phyloP scores from a whole-genome alignment of 768 basidiomycete species.

The Cyathus striatus region DNA sequence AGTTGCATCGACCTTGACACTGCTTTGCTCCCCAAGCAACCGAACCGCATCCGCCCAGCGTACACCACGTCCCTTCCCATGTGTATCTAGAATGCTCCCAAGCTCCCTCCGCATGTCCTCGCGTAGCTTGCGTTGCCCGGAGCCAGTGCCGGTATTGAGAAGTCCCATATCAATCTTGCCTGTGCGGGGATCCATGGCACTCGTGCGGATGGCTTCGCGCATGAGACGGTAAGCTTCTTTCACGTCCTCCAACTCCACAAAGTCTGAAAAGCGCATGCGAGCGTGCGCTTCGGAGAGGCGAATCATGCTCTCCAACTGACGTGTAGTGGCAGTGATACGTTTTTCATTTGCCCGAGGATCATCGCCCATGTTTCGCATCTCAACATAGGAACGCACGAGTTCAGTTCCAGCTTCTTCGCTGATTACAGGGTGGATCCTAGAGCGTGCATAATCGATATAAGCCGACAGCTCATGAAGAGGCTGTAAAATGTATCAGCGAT shows the following conservation, averaged over 20 bases:
- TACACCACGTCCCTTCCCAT: conserved; percentile 54
- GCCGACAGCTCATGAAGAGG: conserved; percentile 87
- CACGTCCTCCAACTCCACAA: conserved; percentile 84
- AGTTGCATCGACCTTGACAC: conserved; percentile 66
- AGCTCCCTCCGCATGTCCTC: conserved; percentile 91
- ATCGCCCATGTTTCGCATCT: conserved; percentile 87
- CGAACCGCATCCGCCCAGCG: conserved; percentile 83
- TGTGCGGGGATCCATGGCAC: conserved; percentile 92
- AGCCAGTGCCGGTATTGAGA: conserved; percentile 89
- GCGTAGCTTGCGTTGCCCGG: conserved; percentile 77
- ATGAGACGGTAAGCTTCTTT: conserved; percentile 91
- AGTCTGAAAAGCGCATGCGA: conserved; percentile 88
- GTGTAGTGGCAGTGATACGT: conserved; percentile 95
- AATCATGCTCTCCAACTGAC: conserved; percentile 97
- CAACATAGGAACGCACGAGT: conserved; percentile 86
- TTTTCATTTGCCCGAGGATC: conserved; percentile 87
- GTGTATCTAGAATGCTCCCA: conserved; percentile 54
- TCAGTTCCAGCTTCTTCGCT: conserved; percentile 81
- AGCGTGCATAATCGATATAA: conserved; percentile 91
- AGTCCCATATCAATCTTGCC: conserved; percentile 97
- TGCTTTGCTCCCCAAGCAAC: conserved; percentile 78
- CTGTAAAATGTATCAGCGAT: conserved; percentile 30
- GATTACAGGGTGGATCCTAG: conserved; percentile 79
- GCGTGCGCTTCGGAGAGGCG: conserved; percentile 95
- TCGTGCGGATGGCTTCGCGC: conserved; percentile 92